Conservation (phyloP, 139 green algal species). For the Desmodesmus armatus region DNA sequence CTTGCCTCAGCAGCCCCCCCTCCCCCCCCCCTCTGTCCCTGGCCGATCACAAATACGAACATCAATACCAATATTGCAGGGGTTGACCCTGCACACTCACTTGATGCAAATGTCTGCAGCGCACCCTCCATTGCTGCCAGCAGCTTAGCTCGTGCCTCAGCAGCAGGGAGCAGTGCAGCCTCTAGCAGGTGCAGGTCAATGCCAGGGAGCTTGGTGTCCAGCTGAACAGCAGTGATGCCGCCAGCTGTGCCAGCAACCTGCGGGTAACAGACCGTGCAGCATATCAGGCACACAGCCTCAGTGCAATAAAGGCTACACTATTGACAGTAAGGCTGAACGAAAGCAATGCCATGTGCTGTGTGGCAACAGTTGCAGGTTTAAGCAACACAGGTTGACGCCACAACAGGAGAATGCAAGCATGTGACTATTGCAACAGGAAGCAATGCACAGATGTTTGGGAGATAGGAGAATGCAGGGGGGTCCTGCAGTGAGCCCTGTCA, state of each 20-base stretch:
- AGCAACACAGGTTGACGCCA: no score
- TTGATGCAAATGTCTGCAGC: constrained; percentile 16
- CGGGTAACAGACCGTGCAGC: neutral
- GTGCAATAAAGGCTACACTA: no score
- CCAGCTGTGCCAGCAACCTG: constrained; percentile 59
- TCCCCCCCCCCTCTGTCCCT: no score
- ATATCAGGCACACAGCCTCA: neutral
- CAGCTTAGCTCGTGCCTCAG: constrained; percentile 43
- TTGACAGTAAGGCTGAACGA: no score
- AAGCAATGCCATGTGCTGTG: no score
- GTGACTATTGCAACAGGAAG: neutral
- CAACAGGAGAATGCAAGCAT: no score
- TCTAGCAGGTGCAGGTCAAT: constrained; percentile 57
- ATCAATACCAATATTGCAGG: no score
- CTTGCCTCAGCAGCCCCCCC: no score
- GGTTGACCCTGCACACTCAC: neutral
- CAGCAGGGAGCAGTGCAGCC: constrained; percentile 40
- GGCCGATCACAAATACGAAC: no score
- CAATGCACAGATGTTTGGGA: neutral
- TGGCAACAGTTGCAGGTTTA: no score
- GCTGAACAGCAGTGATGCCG: constrained; percentile 76
- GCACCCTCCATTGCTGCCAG: constrained; percentile 64
- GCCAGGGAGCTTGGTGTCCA: constrained; percentile 78
- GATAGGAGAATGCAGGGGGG: constrained; percentile 52
- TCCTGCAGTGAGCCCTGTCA: neutral